Evolutionary conservation across 1,284 basidiomycete species (phyloP).

Genomic region (Leucoagaricus sp.): DNA sequence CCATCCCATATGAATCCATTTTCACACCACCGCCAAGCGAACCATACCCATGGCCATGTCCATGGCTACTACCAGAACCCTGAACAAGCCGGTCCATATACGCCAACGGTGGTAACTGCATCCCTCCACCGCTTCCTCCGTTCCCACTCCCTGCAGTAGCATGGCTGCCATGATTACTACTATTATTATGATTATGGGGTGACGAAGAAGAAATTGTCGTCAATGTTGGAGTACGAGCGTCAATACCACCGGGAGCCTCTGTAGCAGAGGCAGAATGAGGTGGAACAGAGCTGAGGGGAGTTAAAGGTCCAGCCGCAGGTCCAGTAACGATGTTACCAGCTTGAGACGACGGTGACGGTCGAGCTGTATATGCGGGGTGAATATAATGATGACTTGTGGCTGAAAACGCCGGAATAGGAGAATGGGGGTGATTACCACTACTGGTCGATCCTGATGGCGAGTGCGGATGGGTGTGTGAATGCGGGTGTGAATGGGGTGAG

Average conservation of each 20-base stretch:
- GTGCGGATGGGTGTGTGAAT: conserved; percentile 10
- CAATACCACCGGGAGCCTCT: background rate
- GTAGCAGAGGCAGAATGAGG: conserved; percentile 3
- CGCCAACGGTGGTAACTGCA: conserved; percentile 12
- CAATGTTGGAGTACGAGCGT: too few species aligned
- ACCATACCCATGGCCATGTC: background rate
- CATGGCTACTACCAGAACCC: background rate
- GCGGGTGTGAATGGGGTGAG: conserved; percentile 5
- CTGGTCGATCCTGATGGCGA: background rate
- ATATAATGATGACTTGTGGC: conserved; percentile 10
- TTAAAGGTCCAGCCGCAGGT: conserved; percentile 12
- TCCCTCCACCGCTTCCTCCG: conserved; percentile 1
- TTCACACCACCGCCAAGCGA: background rate
- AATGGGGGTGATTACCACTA: background rate
- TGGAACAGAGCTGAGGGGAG: conserved; percentile 8
- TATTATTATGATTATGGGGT: too few species aligned
- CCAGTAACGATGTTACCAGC: conserved; percentile 13
- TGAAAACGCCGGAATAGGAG: background rate
- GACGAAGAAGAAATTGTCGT: too few species aligned
- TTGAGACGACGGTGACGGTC: conserved; percentile 14
- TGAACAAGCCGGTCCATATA: conserved; percentile 13
- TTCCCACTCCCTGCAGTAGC: too few species aligned
- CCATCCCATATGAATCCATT: background rate
- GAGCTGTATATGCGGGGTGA: conserved; percentile 3
- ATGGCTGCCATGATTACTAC: background rate